A percentile compares a stretch with the other conserved stretches of the same genome.
Conservation (phyloP, 768 basidiomycete species). For the Termitomyces sp. region DNA sequence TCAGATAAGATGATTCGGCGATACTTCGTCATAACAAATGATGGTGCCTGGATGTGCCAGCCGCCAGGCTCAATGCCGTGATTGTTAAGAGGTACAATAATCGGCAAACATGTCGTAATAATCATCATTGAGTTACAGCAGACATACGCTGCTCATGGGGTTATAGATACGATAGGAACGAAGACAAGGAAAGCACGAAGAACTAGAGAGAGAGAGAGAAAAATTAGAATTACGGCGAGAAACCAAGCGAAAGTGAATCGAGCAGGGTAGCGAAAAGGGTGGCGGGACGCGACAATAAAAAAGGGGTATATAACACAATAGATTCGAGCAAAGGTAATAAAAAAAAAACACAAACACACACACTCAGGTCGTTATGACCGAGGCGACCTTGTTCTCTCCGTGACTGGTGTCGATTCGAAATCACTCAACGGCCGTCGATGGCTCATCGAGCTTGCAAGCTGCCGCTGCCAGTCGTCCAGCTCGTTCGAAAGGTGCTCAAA, state of each 20-base stretch:
- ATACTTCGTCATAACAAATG: not conserved
- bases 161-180: constrained; percentile 27
- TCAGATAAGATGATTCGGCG: not conserved
- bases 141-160: constrained; percentile 24
- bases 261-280: constrained; percentile 23
- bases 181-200: constrained; percentile 22
- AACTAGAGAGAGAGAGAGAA: constrained; percentile 23
- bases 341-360: constrained; percentile 13
- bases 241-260: constrained; percentile 53
- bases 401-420: constrained; percentile 53
- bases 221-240: constrained; percentile 32
- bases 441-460: constrained; percentile 75
- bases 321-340: constrained; percentile 28
- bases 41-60: not conserved
- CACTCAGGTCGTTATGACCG: constrained; percentile 33
- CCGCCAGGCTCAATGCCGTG: too few species aligned
- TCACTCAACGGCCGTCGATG: constrained; percentile 67
- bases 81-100: too few species aligned
- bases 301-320: constrained; percentile 43
- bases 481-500: constrained; percentile 79
- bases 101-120: not conserved
- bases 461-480: constrained; percentile 82
- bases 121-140: constrained; percentile 20
- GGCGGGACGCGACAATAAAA: constrained; percentile 20
- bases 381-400: constrained; percentile 58